Evolutionary conservation across 164 flowering plant species (phyloP).

Genomic region (Sedum album): DNA sequence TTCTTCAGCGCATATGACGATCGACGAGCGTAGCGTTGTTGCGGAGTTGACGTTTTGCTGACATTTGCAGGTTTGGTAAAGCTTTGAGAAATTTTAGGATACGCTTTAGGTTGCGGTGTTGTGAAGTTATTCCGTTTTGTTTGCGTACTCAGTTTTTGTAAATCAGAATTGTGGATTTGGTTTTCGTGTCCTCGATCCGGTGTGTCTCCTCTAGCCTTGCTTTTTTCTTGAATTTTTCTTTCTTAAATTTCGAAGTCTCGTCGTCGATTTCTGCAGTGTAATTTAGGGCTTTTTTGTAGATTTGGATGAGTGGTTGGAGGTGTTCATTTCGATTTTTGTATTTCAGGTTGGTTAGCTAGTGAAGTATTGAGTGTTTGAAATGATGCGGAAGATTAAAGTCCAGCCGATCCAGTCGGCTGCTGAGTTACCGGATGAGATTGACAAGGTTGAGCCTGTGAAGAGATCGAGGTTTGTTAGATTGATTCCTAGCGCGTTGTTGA

Average conservation of each 20-base stretch:
- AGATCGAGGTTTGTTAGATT: not conserved
- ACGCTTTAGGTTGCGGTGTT: slow-evolving; percentile 7
- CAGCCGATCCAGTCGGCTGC: not conserved
- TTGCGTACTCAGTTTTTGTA: not conserved
- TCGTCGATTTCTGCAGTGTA: not conserved
- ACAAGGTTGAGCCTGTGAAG: no score
- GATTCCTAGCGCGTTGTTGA: not conserved
- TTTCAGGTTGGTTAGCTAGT: no score
- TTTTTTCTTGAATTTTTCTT: no score
- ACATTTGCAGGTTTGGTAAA: no score
- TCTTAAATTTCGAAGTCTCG: no score
- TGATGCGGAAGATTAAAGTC: not conserved
- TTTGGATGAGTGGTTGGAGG: no score
- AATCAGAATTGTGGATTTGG: not conserved
- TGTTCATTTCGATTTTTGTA: no score
- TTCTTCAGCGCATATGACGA: not conserved
- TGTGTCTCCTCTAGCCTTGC: not conserved
- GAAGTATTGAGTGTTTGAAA: not conserved
- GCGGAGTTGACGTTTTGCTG: not conserved
- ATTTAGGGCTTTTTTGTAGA: not conserved
- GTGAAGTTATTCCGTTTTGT: not conserved
- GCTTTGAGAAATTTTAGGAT: not conserved
- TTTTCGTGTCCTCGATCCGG: not conserved
- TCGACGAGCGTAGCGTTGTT: not conserved
- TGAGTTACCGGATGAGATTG: not conserved